phyloP scores from a whole-genome alignment of 495 filamentous ascomycete genomes.

The Trichoderma parareesei region DNA sequence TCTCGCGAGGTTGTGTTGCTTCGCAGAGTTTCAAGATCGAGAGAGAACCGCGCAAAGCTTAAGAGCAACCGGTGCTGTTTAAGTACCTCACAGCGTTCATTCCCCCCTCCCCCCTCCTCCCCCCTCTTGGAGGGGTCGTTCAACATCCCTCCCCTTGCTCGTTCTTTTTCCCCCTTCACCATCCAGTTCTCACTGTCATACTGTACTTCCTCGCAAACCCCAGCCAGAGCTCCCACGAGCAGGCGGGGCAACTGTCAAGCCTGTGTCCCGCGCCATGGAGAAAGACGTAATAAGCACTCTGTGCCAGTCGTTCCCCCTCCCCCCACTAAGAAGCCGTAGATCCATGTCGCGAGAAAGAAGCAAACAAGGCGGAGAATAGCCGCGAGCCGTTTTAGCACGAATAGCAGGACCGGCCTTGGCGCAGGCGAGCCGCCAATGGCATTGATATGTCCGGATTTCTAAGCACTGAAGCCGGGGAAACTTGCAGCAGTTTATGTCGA shows the following conservation, averaged over 20 bases:
- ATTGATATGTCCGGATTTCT: slow-evolving; percentile 6
- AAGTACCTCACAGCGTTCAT: not conserved
- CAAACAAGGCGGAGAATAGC: not conserved
- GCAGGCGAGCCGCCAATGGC: not conserved
- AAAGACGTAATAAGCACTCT: no score
- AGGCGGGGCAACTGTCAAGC: no score
- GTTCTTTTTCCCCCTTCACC: no score
- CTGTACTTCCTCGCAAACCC: no score
- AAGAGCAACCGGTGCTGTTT: not conserved
- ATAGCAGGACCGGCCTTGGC: not conserved
- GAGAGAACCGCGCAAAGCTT: not conserved
- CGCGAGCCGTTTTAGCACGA: not conserved
- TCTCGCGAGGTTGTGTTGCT: not conserved
- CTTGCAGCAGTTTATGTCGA: not conserved
- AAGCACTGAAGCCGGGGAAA: slow-evolving; percentile 3
- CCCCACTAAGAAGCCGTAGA: no score
- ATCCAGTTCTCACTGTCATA: no score
- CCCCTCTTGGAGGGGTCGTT: not conserved
- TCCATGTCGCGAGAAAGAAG: not conserved
- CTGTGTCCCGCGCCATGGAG: no score
- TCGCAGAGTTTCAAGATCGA: not conserved
- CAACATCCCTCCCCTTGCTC: not conserved
- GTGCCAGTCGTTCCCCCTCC: no score
- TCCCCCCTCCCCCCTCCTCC: not conserved
- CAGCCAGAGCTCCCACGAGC: no score